Evolutionary conservation across 108 stramenopile species (phyloP), one percentile per base, ranked within the genome.

Genomic region (Cyclotella kingstonii): DNA sequence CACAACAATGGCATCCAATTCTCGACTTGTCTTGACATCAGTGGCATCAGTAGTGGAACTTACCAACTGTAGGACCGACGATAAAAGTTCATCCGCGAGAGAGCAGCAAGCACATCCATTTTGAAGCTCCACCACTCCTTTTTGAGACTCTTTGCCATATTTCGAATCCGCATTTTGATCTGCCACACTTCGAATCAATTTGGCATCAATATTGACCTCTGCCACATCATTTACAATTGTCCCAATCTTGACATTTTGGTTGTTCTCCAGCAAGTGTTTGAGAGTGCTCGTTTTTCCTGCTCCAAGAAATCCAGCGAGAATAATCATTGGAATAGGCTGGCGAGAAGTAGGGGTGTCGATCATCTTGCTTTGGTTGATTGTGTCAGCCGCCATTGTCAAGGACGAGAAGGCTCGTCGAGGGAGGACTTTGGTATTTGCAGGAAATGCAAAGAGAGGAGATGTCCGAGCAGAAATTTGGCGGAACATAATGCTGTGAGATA

Each of bases 181-280:
- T 25, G 11, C 44, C 39, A 8, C 11, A 47, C 7, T 28, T 45
- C 11, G 39, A 40, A 48, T 66, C 62, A 99, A 81, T 52, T 95
- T 95, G 67, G 96, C 94, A 63, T 99, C 99, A 50, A 99, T 97
- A 75, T 99, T 99, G 6, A 99, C 86, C 6, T 71, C 67, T 10
- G 94, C 94, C 35, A 99, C 94, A 58, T 99, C 98, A 44, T 99
- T 99, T 54, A 99, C 97, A 46, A 99, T 89, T 1, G 97, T 84
- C 10, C 95, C 97, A 26, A 97, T 84, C 29, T 71, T 79, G 29
- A 68, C 44, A 4, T 79, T 72, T 46, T 83, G 74, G 15, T 66
- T 73, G 55, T 90, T 92, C 64, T 89, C 82, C 12, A 98, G 73
- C 19, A 98, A 40, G 61, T 96, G 78, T 60, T 87, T 81, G 39